Evolutionary conservation across 148 eudicot genomes (phyloP).

Genomic region (Selenicereus undatus): DNA sequence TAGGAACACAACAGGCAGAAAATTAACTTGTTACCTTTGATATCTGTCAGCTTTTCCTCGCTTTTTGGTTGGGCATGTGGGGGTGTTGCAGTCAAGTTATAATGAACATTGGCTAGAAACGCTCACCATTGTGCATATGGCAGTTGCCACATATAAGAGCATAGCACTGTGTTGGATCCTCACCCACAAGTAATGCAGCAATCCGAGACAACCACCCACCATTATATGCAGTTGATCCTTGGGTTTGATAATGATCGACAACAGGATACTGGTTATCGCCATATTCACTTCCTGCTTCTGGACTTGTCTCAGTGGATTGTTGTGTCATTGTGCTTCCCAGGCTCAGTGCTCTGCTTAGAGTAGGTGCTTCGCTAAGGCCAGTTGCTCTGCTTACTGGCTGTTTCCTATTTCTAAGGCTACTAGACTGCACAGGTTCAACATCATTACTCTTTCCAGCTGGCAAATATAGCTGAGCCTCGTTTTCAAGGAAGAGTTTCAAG

Average conservation of each 20-base stretch:
- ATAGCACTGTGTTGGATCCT: constrained; percentile 91
- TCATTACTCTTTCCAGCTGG: constrained; percentile 64
- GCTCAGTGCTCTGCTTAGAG: constrained; percentile 29
- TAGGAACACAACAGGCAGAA: constrained; percentile 11
- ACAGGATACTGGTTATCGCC: constrained; percentile 40
- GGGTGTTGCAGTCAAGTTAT: background rate
- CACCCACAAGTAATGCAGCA: constrained; percentile 94
- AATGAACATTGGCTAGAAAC: constrained; percentile 4
- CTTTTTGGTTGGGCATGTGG: too few species aligned
- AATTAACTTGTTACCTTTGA: background rate
- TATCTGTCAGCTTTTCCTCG: background rate
- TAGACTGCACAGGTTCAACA: constrained; percentile 48
- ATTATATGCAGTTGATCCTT: constrained; percentile 44
- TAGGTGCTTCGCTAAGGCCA: constrained; percentile 27
- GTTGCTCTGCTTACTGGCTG: constrained; percentile 40
- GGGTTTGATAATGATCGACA: constrained; percentile 63
- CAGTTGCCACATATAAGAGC: constrained; percentile 96
- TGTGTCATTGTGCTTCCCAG: constrained; percentile 35
- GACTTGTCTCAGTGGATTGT: constrained; percentile 34
- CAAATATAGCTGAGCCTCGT: constrained; percentile 38
- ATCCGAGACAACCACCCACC: constrained; percentile 83
- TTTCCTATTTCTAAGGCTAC: constrained; percentile 75
- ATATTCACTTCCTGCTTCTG: constrained; percentile 35
- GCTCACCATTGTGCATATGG: constrained; percentile 94
- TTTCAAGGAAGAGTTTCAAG: constrained; percentile 60